phyloP scores from a whole-genome alignment of 176 grass and related monocot species.

The Saccharum spontaneum region DNA sequence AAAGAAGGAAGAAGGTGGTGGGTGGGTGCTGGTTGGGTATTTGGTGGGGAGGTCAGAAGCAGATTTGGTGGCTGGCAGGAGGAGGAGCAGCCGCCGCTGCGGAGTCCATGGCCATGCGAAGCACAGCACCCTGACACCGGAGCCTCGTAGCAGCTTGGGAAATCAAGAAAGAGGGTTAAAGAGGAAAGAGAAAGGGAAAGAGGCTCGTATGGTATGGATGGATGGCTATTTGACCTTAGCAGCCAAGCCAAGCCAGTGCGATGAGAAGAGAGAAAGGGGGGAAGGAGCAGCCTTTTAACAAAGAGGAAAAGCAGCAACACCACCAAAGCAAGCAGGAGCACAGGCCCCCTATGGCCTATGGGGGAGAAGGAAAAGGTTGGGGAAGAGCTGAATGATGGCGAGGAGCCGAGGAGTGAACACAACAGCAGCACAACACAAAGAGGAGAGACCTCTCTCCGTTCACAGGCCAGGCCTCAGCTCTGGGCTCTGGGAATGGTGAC shows the following conservation, averaged over 20 bases:
- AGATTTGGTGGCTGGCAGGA: slow-evolving; percentile 17
- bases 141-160: slow-evolving; percentile 21
- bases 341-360: slow-evolving; percentile 5
- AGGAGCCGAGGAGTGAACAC: not conserved
- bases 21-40: slow-evolving; percentile 21
- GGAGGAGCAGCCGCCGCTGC: not conserved
- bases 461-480: not conserved
- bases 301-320: slow-evolving; percentile 33
- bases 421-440: not conserved
- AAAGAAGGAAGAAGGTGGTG: not conserved
- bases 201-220: not conserved
- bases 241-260: not conserved
- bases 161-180: slow-evolving; percentile 9
- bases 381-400: slow-evolving; percentile 45
- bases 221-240: slow-evolving; percentile 49
- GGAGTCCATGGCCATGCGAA: slow-evolving; percentile 47
- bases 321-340: slow-evolving; percentile 28
- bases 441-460: too few relatives aligned
- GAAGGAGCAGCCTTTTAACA: slow-evolving; percentile 46
- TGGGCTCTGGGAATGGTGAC: not conserved
- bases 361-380: slow-evolving; percentile 3
- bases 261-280: not conserved
- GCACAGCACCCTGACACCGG: not conserved
- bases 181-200: slow-evolving; percentile 24
- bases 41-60: slow-evolving; percentile 19